Evolutionary conservation across 192 early-diverging fungal species (phyloP), one percentile per base, ranked within the genome.

Genomic region (Phlyctochytrium bullatum): DNA sequence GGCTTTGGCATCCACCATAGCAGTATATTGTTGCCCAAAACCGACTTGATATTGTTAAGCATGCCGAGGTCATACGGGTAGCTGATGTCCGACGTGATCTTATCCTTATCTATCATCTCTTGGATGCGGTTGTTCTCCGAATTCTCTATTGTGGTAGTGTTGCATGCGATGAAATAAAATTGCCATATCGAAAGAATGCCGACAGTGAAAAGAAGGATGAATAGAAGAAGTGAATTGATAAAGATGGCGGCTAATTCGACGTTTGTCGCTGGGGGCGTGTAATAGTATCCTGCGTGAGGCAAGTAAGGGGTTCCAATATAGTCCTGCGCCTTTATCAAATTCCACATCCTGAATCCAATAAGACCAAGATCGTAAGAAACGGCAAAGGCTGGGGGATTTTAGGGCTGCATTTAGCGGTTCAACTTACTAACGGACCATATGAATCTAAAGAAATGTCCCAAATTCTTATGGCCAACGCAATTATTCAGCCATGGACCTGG

Each of bases 51-150:
- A 68, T 98, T 98, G 40, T 73, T 74, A 65, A 87, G 64, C 3
- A 80, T 61, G 4, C 93, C 93, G 32, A 96, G 66, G 75, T 94
- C 87, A 73, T 92, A 98, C 1, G 96, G 94, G 70, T 88, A 94
- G 30, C 30, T 32, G 23, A 40, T 65, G 60, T 83, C 86, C 73
- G 71, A 79, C 64, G 67, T 73, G 69, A 94, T 81, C 53, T 83
- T 88, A 3, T 82, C 86, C 36, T 72, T 73, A 30, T 79, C 73
- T 56, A 87, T 81, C 65, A 93, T 79, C 3, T 82, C 80, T 0
- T 83, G 75, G 57, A 89, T 88, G 62, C 82, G 83, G 40, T 83
- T 83, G 65, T 87, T 90, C 72, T 93, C 92, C 76, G 85, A 87
- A 40, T 75, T 84, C 77, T 95, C 93, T 62, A 93, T 95, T 3